Percentiles rank a stretch among this genome's conserved stretches.
Conservation (phyloP, 805 yeast species). For the Sugiyamaella boreocaroliniensis region DNA sequence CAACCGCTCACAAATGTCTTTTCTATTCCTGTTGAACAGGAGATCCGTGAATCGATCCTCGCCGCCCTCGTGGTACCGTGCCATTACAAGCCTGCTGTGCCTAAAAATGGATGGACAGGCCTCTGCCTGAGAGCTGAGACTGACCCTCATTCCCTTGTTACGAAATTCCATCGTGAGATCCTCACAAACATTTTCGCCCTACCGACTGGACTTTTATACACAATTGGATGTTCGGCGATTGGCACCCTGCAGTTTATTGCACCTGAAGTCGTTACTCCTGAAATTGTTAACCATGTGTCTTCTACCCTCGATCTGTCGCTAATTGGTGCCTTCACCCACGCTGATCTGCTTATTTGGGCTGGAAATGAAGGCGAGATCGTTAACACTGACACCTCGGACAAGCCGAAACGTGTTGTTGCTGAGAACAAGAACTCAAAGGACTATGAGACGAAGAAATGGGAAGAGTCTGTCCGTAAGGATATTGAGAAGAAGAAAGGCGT, state of each 20-base stretch:
- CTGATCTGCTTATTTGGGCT: slow-evolving; percentile 57
- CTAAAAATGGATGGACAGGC: slow-evolving; percentile 69
- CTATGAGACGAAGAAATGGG: slow-evolving; percentile 86
- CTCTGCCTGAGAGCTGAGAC: slow-evolving; percentile 50
- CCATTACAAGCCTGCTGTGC: slow-evolving; percentile 38
- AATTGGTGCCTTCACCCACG: slow-evolving; percentile 34
- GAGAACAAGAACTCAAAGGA: slow-evolving; percentile 73
- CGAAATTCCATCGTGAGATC: slow-evolving; percentile 22
- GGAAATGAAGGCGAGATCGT: slow-evolving; percentile 66
- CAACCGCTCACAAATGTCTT: slow-evolving; percentile 4
- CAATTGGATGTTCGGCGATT: slow-evolving; percentile 25
- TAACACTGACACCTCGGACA: slow-evolving; percentile 25
- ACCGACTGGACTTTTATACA: slow-evolving; percentile 17
- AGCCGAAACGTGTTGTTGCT: slow-evolving; percentile 34
- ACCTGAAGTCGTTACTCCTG: slow-evolving; percentile 51
- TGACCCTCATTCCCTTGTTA: slow-evolving; percentile 60
- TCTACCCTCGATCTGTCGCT: background rate
- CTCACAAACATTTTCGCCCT: slow-evolving; percentile 23
- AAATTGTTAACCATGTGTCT: slow-evolving; percentile 31
- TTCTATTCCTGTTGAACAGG: slow-evolving; percentile 3
- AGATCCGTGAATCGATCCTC: slow-evolving; percentile 12
- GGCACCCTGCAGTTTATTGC: slow-evolving; percentile 47
- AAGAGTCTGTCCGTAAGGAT: slow-evolving; percentile 70
- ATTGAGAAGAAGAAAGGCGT: slow-evolving; percentile 48
- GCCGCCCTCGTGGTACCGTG: slow-evolving; percentile 34